Evolutionary conservation across 495 filamentous ascomycete genomes (phyloP), one percentile per base, ranked within the genome.

Genomic region (Xylaria telfairii): DNA sequence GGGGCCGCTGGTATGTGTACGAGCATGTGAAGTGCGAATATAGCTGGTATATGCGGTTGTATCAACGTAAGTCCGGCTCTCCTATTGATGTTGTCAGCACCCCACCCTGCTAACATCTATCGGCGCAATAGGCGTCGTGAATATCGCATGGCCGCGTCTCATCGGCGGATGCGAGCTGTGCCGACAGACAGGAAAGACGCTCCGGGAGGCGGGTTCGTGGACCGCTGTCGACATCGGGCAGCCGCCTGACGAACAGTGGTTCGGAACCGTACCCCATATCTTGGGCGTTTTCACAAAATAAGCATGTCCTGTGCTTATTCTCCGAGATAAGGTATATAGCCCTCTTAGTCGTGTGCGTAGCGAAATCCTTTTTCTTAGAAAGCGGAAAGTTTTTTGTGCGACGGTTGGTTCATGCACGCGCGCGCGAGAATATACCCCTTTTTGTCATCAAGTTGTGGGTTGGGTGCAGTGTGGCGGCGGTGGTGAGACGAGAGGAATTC

Each of bases 1-100:
- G 92, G 12, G 92, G 92, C 0, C 76, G 83, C 51, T 85, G 92
- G 86, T 86, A 92, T 53, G 83, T 92, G 15, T 90, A 87, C 53
- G 92, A 95, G 83, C 92, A 95, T 81, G 90, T 94, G 42, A 81
- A 83, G 61, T 70, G 59, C 57, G 73, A 84, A 68, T 81, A 84
- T 74, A 76, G 80, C 49, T 79, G 75, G 75, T 76, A 79, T 21
- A 86, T 90, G 82, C 75, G 79, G 65, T 75, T 79, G 54, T 79
- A 85, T 85, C 78, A 82, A 80, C 71, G 89, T 87, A 54, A 80
- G 89, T 83, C 4, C 76, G 34, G 24, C 74, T 71, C 80, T 82
- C 76, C 70, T n/a, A n/a, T 60, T 1, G 4, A 37, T 37, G 4
- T 8, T 3, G 8, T 37, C 34, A 8, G 34, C 34, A 37, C n/a